Conservation (phyloP, 75 land plant species). For the Isoetes taiwanensis region DNA sequence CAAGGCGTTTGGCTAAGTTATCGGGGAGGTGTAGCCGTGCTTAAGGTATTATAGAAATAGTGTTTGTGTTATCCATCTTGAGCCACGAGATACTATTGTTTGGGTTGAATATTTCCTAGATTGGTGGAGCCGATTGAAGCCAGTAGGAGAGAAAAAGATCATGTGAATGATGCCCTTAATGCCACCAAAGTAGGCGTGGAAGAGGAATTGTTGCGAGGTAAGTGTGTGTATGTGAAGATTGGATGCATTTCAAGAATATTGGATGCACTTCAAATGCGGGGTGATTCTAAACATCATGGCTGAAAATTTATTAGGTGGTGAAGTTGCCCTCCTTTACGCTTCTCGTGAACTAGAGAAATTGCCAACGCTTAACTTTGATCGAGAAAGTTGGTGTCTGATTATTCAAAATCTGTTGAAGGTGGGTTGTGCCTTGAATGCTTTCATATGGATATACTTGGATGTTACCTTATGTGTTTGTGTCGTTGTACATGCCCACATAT, state of each 20-base stretch:
- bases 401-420: slow-evolving; percentile 86
- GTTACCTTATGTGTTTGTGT: too few relatives aligned
- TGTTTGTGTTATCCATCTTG: too few relatives aligned
- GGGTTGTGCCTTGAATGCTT: too few relatives aligned
- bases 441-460: too few relatives aligned
- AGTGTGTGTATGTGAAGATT: neutral
- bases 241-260: too few relatives aligned
- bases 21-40: slow-evolving; percentile 89
- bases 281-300: too few relatives aligned
- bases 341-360: slow-evolving; percentile 57
- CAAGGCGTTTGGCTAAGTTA: slow-evolving; percentile 72
- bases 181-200: slow-evolving; percentile 96
- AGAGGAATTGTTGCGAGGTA: slow-evolving; percentile 93
- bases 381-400: slow-evolving; percentile 68
- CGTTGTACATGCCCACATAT: slow-evolving; percentile 57
- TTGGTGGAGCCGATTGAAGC: slow-evolving; percentile 98
- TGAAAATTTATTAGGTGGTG: too few relatives aligned
- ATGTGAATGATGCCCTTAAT: slow-evolving; percentile 92
- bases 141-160: slow-evolving; percentile 82
- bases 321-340: slow-evolving; percentile 82
- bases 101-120: too few relatives aligned
- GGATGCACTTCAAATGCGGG: too few relatives aligned
- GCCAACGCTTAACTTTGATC: slow-evolving; percentile 61
- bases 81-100: too few relatives aligned
- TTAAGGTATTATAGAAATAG: slow-evolving; percentile 59